Conservation (phyloP, 306 rosid genomes). For the Quercus bicolor region DNA sequence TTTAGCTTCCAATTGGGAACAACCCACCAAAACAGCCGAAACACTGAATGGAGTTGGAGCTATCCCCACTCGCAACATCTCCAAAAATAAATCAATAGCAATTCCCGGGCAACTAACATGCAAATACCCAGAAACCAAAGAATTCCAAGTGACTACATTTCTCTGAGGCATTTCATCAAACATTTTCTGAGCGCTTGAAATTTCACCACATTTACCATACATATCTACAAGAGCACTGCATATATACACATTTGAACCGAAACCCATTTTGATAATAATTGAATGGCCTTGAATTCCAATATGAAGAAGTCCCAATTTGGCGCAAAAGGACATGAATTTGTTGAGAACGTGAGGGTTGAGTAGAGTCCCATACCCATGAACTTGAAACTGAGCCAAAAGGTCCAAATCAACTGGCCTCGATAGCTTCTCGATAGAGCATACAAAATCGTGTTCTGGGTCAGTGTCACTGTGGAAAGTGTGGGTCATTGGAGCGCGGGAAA, state of each 20-base stretch:
- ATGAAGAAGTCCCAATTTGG: neutral
- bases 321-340: conserved; percentile 24
- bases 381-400: conserved; percentile 6
- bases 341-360: conserved; percentile 31
- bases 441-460: neutral
- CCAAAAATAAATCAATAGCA: too few species aligned
- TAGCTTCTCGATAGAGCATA: neutral
- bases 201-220: conserved; percentile 25
- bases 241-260: conserved; percentile 26
- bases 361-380: conserved; percentile 13
- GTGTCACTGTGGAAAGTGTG: neutral
- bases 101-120: too few species aligned
- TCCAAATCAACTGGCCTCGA: neutral
- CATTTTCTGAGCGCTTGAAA: conserved; percentile 27
- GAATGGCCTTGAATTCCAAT: conserved; percentile 22
- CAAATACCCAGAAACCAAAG: too few species aligned
- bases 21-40: conserved; percentile 36
- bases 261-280: conserved; percentile 32
- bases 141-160: conserved; percentile 30
- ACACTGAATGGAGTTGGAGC: conserved; percentile 37
- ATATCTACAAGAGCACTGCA: conserved; percentile 29
- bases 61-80: conserved; percentile 10
- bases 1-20: conserved; percentile 32
- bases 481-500: conserved; percentile 14
- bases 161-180: conserved; percentile 35